A percentile compares a stretch with the other conserved stretches of the same genome.
These are phyloP conservation scores for Ophiostoma fasciatum DNA, from an alignment of 2,329 filamentous ascomycete species.

Conservation along the genomic window DNA sequence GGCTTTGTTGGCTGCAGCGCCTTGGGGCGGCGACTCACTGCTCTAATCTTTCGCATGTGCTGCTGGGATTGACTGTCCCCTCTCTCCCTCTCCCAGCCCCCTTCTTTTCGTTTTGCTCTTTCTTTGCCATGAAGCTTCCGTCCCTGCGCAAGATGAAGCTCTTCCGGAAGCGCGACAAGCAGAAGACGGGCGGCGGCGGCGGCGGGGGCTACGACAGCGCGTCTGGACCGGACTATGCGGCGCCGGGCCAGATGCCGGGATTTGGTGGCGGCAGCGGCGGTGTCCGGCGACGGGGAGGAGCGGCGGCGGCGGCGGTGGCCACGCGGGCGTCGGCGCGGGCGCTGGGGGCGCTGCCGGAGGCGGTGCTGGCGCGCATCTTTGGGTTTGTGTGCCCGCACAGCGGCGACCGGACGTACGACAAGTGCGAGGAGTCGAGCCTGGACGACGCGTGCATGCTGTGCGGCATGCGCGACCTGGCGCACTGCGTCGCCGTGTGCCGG, in stretches of 20 bases:
- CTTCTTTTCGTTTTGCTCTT: background rate
- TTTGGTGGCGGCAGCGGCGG: slow-evolving; percentile 1
- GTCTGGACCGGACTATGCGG: slow-evolving; percentile 1
- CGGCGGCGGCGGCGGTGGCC: background rate
- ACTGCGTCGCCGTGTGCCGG: slow-evolving; percentile 60
- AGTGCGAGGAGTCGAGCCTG: slow-evolving; percentile 65
- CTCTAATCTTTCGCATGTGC: too few relatives aligned
- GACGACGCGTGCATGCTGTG: slow-evolving; percentile 85
- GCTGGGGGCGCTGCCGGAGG: slow-evolving; percentile 44
- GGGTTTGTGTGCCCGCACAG: slow-evolving; percentile 71
- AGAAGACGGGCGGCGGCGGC: slow-evolving; percentile 12
- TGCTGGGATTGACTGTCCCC: too few relatives aligned
- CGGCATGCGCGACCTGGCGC: slow-evolving; percentile 75
- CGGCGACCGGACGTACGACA: slow-evolving; percentile 61
- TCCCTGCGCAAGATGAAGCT: slow-evolving; percentile 17
- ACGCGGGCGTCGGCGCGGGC: slow-evolving; percentile 25
- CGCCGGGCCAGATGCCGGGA: slow-evolving; percentile 4
- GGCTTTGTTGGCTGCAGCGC: too few relatives aligned
- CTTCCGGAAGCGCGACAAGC: slow-evolving; percentile 21
- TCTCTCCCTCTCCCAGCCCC: background rate
- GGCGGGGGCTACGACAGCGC: background rate
- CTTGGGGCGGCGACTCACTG: too few relatives aligned
- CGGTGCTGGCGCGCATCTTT: slow-evolving; percentile 67
- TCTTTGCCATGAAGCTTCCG: slow-evolving; percentile 5
- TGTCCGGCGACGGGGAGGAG: background rate